phyloP scores from a whole-genome alignment of 2,329 filamentous ascomycete genomes.

The Ophiocordyceps polyrhachis-furcata region DNA sequence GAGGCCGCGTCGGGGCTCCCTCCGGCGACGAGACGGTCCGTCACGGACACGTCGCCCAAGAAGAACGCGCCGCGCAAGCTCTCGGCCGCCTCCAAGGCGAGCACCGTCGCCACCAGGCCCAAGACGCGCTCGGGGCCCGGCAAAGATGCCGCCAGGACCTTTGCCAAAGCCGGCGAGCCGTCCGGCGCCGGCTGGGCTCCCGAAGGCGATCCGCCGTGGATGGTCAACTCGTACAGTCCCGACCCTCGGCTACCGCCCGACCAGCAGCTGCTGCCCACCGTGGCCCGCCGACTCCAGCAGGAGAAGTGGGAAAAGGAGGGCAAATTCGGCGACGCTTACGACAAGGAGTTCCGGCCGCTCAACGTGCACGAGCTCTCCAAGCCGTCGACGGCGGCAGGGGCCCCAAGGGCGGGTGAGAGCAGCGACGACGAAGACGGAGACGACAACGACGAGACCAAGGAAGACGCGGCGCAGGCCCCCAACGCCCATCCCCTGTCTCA shows the following conservation, averaged over 20 bases:
- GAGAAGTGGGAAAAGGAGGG: conserved; percentile 92
- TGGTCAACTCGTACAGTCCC: conserved; percentile 85
- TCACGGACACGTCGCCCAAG: conserved; percentile 34
- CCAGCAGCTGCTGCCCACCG: conserved; percentile 86
- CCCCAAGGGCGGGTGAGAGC: conserved; percentile 1
- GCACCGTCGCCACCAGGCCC: conserved; percentile 29
- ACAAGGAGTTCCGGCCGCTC: conserved; percentile 70
- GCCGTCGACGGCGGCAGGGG: conserved; percentile 17
- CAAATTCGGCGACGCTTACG: conserved; percentile 68
- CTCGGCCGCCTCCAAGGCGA: conserved; percentile 23
- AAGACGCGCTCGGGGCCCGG: conserved; percentile 42
- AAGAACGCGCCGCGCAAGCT: conserved; percentile 29
- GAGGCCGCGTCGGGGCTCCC: conserved; percentile 6
- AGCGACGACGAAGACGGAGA: conserved; percentile 3
- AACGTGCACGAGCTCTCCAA: conserved; percentile 42
- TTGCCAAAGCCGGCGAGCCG: conserved; percentile 42
- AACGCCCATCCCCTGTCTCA: neutral
- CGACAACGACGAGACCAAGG: conserved; percentile 1
- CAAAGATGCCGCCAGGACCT: conserved; percentile 33
- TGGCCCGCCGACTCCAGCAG: conserved; percentile 77
- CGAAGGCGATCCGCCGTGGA: conserved; percentile 91
- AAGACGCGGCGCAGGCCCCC: neutral
- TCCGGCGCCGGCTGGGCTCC: conserved; percentile 41
- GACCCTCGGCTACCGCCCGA: conserved; percentile 88
- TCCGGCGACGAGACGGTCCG: conserved; percentile 20